Evolutionary conservation across 805 yeast species (phyloP), one percentile per base, ranked within the genome.

Genomic region (Candida hungchunana): DNA sequence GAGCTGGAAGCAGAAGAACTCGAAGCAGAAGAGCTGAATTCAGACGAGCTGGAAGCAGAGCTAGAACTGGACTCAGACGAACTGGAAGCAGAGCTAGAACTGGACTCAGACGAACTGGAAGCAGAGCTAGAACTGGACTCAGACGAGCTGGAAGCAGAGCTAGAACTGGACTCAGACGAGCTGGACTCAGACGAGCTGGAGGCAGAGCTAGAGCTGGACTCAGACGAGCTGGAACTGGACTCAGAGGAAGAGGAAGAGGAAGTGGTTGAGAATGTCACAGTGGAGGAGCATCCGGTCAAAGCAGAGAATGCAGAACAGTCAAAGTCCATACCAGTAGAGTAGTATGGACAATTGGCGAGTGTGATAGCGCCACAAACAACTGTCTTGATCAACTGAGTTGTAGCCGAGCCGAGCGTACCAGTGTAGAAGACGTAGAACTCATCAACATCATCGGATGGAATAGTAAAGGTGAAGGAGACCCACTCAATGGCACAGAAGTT

Each of bases 401-500:
- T 28, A 18, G 28, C 36, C 8, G 43, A 29, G 7, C 42, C 44
- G 2, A 43, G 7, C 24, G 34, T 29, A 29, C 45, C 47, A 15
- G 47, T 42, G 34, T 40, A 46, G 33, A 43, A 40, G 3, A 31
- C 7, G 18, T 36, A 39, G 18, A 26, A 23, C 15, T 22, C 35
- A 16, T 35, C 33, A 11, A 7, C 33, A 18, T 29, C 37, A 18
- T 25, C 28, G n/a, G n/a, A n/a, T n/a, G n/a, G n/a, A 24, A 34
- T 23, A 3, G 34, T 29, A 28, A 32, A 46, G 2, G 20, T 15
- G 31, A 42, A 46, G 11, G 42, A 21, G 14, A 37, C 47, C 12
- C 34, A 46, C 9, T 46, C 51, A 11, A 29, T 16, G 10, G 16
- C 19, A 26, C 47, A 43, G 29, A 19, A 43, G 15, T 31, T 26